Base-by-base conservation (phyloP, 345 rosid genomes). In the Crucihimalaya himalaica region DNA sequence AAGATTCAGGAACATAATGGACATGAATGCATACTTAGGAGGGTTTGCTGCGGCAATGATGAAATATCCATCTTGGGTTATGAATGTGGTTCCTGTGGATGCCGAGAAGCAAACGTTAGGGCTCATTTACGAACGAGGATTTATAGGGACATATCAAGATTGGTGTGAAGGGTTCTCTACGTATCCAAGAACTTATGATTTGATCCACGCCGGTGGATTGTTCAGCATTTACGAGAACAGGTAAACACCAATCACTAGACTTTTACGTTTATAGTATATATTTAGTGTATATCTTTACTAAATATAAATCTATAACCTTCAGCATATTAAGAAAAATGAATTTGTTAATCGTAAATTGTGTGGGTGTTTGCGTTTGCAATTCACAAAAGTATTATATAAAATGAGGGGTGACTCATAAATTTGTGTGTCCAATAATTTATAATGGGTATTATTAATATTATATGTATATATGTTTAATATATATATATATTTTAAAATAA, bases 111-210 rank as follows among this genome's bases (percentile, higher is more conserved):
- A 95, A 84, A 91, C 97, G 2, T 80, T 95, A 14, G 97, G 99
- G 8, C 84, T 71, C 32, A 80, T 95, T 54, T 95, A 80, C 13
- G 97, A 95, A 58, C 81, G 99, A 5, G 99, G 99, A 1, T 72
- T 91, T 15, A 84, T 95, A 16, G 97, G 99, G 13, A 78, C 96
- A 0, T 95, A 95, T 53, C 97, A 91, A 57, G 95, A 95, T 66
- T 95, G 97, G 99, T 95, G 99, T 32, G 99, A 95, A 83, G 93
- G 96, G 2, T 84, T 95, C 80, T 95, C 99, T 2, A 95, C 99
- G 1, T 95, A 95, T 83, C 99, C 99, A 50, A 88, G 99, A 75
- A 95, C 99, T 0, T 95, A 95, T 14, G 99, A 95, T 84, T 84
- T 95, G 69, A 87, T 95, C 77, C 99, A 95, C 70, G 99, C 96